A percentile compares a stretch with the other conserved stretches of the same genome.
phyloP scores from a whole-genome alignment of 768 basidiomycete species.

The Tephrocybe sp. region DNA sequence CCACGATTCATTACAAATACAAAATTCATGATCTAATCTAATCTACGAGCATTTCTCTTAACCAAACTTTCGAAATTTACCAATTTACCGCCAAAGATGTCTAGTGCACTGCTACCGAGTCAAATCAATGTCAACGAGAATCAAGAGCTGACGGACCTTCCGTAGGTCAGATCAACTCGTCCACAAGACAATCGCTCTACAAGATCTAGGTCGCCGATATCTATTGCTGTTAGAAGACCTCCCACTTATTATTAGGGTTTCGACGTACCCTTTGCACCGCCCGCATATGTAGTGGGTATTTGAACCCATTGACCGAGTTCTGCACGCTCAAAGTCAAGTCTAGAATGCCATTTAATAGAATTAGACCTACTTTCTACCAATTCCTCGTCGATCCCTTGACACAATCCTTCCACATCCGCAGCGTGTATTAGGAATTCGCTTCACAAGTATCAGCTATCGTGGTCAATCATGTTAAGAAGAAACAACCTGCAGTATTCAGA shows the following conservation, averaged over 20 bases:
- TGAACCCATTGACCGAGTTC: slow-evolving; percentile 89
- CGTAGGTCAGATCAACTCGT: slow-evolving; percentile 83
- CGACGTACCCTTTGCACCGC: slow-evolving; percentile 80
- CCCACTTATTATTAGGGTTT: not conserved
- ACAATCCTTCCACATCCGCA: slow-evolving; percentile 97
- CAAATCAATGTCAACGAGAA: not conserved
- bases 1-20: slow-evolving; percentile 27
- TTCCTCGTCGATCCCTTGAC: slow-evolving; percentile 91
- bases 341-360: not conserved
- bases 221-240: slow-evolving; percentile 34
- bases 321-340: slow-evolving; percentile 28
- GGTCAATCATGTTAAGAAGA: not conserved
- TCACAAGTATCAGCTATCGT: slow-evolving; percentile 1
- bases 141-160: slow-evolving; percentile 47
- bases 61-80: slow-evolving; percentile 48
- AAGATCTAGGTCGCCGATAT: slow-evolving; percentile 73
- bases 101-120: slow-evolving; percentile 39
- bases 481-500: slow-evolving; percentile 77
- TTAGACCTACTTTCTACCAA: slow-evolving; percentile 68
- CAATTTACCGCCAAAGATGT: slow-evolving; percentile 67
- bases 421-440: slow-evolving; percentile 96
- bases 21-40: slow-evolving; percentile 40
- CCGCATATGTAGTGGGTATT: slow-evolving; percentile 95
- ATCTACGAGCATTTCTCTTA: slow-evolving; percentile 17
- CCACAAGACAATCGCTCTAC: slow-evolving; percentile 81